A percentile compares a stretch with the other conserved stretches of the same genome.
Conservation (phyloP, 2,329 filamentous ascomycete species). For the Purpureocillium takamizusanense region DNA sequence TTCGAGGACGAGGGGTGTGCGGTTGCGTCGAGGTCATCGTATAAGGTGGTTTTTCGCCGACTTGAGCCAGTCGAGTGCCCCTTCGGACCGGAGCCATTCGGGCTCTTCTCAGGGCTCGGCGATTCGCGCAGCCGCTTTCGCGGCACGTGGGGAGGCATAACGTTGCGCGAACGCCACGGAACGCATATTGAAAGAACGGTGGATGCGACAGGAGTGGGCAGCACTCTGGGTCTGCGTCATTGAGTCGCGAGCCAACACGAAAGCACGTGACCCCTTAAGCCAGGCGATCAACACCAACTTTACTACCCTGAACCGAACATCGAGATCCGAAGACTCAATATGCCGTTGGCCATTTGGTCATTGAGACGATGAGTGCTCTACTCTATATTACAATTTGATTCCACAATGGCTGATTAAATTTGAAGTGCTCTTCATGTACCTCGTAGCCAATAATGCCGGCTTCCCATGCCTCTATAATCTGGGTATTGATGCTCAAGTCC, state of each 20-base stretch:
- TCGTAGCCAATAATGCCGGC: too few relatives aligned
- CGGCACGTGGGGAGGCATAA: slow-evolving; percentile 60
- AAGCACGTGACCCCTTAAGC: slow-evolving; percentile 14
- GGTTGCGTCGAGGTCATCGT: slow-evolving; percentile 50
- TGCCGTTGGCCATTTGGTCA: too few relatives aligned
- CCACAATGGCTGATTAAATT: too few relatives aligned
- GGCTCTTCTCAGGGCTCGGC: slow-evolving; percentile 11
- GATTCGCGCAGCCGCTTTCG: slow-evolving; percentile 55
- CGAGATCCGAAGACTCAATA: too few relatives aligned
- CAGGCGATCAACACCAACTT: background rate
- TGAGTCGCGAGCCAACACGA: slow-evolving; percentile 17
- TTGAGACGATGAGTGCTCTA: too few relatives aligned
- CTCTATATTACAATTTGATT: too few relatives aligned
- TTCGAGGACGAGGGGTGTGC: slow-evolving; percentile 33
- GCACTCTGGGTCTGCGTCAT: slow-evolving; percentile 17
- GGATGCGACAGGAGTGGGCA: background rate
- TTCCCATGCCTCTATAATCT: too few relatives aligned
- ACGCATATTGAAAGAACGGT: slow-evolving; percentile 7
- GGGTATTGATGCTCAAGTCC: too few relatives aligned
- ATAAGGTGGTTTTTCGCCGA: slow-evolving; percentile 46
- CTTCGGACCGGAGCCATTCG: slow-evolving; percentile 10
- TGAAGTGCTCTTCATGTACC: too few relatives aligned
- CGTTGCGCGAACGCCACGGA: background rate
- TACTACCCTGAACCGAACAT: slow-evolving; percentile 1
- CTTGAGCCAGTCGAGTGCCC: slow-evolving; percentile 7